phyloP scores from a whole-genome alignment of 805 yeast species.

The Saccharomycopsis schoenii region DNA sequence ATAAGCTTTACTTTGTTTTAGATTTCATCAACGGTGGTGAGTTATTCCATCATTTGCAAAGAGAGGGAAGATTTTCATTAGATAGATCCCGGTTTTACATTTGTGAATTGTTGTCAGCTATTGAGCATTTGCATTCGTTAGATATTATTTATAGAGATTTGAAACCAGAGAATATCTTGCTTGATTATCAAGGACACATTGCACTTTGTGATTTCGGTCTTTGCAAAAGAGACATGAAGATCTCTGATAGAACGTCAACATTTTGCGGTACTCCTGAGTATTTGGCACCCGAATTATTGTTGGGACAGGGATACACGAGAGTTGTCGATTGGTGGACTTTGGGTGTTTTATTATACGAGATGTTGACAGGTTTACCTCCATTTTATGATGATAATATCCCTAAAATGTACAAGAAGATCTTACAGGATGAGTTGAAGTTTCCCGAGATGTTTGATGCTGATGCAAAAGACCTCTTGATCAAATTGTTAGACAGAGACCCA shows the following conservation, averaged over 20 bases:
- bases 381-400: slow-evolving; percentile 91
- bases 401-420: slow-evolving; percentile 86
- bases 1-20: slow-evolving; percentile 79
- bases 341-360: slow-evolving; percentile 87
- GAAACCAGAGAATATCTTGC: slow-evolving; percentile 89
- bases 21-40: slow-evolving; percentile 97
- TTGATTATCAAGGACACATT: slow-evolving; percentile 96
- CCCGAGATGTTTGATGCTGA: slow-evolving; percentile 74
- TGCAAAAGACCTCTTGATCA: slow-evolving; percentile 66
- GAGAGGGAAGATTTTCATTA: slow-evolving; percentile 69
- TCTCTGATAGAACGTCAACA: slow-evolving; percentile 79
- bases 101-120: slow-evolving; percentile 86
- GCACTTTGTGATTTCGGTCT: slow-evolving; percentile 96
- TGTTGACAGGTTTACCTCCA: slow-evolving; percentile 96
- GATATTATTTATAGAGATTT: slow-evolving; percentile 92
- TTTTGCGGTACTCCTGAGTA: slow-evolving; percentile 99
- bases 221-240: slow-evolving; percentile 90
- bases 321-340: slow-evolving; percentile 98
- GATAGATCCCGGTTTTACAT: slow-evolving; percentile 88
- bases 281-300: slow-evolving; percentile 84
- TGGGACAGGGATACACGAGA: slow-evolving; percentile 91
- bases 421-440: slow-evolving; percentile 80
- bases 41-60: slow-evolving; percentile 85
- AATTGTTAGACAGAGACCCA: slow-evolving; percentile 56
- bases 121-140: slow-evolving; percentile 83